Conservation (phyloP, 805 yeast species). For the Schizosaccharomyces cryophilus region DNA sequence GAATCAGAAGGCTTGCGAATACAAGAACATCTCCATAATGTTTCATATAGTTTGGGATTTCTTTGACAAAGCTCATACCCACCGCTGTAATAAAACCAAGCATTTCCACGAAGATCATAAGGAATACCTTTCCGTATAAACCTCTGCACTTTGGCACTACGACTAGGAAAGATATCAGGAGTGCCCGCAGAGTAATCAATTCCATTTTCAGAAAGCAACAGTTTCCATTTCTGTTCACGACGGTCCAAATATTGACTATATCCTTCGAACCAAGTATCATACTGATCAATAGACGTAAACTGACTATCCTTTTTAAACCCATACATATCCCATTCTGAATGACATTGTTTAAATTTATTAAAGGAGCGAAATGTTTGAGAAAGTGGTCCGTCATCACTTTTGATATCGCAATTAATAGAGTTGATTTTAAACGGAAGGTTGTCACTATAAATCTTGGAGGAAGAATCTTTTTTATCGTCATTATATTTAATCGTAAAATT, state of each 20-base stretch:
- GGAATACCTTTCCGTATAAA: constrained; percentile 82
- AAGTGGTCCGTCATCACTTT: not conserved
- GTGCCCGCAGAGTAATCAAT: constrained; percentile 12
- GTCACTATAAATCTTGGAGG: not conserved
- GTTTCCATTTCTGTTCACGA: constrained; percentile 56
- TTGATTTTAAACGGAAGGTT: not conserved
- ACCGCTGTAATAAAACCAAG: constrained; percentile 86
- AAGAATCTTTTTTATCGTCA: not conserved
- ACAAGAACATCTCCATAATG: constrained; percentile 33
- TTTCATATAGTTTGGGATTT: constrained; percentile 51
- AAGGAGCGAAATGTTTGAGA: not conserved
- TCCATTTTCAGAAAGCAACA: constrained; percentile 43
- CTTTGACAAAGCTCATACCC: constrained; percentile 46
- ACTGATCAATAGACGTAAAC: constrained; percentile 28
- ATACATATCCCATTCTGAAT: constrained; percentile 35
- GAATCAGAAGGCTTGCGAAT: constrained; percentile 43
- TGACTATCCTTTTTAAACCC: constrained; percentile 56
- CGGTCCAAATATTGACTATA: constrained; percentile 39
- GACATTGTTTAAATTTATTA: not conserved
- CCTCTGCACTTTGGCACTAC: constrained; percentile 52
- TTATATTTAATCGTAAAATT: not conserved
- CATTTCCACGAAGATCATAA: constrained; percentile 89
- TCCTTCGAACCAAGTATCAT: constrained; percentile 50
- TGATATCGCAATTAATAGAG: not conserved
- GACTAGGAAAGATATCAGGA: constrained; percentile 37